Conservation (phyloP, 78 protist genomes). For the Cavenderia fasciculata region DNA sequence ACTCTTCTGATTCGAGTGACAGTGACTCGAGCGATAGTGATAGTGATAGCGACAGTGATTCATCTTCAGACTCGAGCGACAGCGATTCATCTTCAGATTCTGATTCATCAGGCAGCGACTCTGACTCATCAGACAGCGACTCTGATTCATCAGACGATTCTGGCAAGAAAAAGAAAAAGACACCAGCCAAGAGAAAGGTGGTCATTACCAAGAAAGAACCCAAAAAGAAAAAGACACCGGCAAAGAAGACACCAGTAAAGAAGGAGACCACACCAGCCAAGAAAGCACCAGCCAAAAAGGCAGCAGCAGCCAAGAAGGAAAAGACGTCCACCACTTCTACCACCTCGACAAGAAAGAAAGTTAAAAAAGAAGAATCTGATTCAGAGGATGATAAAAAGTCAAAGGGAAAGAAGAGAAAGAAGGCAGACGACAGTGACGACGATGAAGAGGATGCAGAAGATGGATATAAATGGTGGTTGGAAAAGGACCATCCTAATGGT, state of each 20-base stretch:
- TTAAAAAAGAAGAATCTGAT: constrained; percentile 23
- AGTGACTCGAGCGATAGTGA: not conserved
- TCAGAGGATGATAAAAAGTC: not conserved
- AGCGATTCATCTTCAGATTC: constrained; percentile 7
- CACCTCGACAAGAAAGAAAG: constrained; percentile 18
- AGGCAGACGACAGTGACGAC: not conserved
- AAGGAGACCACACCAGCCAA: not conserved
- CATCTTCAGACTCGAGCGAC: not conserved
- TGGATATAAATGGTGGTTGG: constrained; percentile 43
- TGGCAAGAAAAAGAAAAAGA: constrained; percentile 4
- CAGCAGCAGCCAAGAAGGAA: constrained; percentile 8
- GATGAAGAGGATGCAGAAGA: constrained; percentile 30
- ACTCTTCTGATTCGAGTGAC: not conserved
- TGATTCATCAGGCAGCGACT: constrained; percentile 1
- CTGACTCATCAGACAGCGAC: constrained; percentile 9
- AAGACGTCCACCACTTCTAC: not conserved
- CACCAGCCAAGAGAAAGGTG: constrained; percentile 15
- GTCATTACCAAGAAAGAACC: not conserved
- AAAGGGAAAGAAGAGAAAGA: not conserved
- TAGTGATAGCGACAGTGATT: not conserved
- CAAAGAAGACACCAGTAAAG: constrained; percentile 15
- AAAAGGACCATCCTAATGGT: constrained; percentile 6
- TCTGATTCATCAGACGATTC: constrained; percentile 1
- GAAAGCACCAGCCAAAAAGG: constrained; percentile 43
- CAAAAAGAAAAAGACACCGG: not conserved